A percentile compares a stretch with the other conserved stretches of the same genome.
Conservation (phyloP, 31 red algal genomes). For the Asparagopsis taxiformis region DNA sequence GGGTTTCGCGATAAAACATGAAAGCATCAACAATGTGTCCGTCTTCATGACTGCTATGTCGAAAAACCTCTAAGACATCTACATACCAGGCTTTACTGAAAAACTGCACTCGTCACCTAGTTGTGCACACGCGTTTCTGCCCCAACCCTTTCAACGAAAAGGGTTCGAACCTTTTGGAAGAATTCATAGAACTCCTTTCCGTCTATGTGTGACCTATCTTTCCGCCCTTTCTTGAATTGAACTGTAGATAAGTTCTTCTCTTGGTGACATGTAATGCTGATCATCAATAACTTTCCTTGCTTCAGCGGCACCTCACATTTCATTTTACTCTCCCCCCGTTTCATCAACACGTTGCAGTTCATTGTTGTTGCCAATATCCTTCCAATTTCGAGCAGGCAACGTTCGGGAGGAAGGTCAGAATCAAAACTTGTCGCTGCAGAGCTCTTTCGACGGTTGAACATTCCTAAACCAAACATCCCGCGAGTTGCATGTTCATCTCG, state of each 20-base stretch:
- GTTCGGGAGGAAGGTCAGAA: constrained; percentile 63
- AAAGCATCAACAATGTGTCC: too few species aligned
- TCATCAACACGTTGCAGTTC: constrained; percentile 75
- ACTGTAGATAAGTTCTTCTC: constrained; percentile 38
- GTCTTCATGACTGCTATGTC: too few species aligned
- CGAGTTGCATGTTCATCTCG: constrained; percentile 65
- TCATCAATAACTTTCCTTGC: constrained; percentile 34
- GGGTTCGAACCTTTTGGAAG: constrained; percentile 36
- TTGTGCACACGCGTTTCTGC: neutral
- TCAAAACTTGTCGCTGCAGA: constrained; percentile 59
- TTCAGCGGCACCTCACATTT: constrained; percentile 47
- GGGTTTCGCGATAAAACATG: too few species aligned
- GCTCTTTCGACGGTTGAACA: constrained; percentile 46
- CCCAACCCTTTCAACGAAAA: constrained; percentile 35
- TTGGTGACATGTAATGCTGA: constrained; percentile 57
- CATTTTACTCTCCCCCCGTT: constrained; percentile 68
- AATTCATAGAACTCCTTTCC: constrained; percentile 62
- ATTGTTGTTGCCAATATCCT: constrained; percentile 61
- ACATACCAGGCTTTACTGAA: too few species aligned
- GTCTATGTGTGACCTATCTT: constrained; percentile 47
- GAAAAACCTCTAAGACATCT: too few species aligned
- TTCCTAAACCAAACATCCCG: constrained; percentile 51
- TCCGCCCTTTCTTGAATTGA: constrained; percentile 42
- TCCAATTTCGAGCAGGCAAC: constrained; percentile 62
- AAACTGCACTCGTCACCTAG: too few species aligned